Evolutionary conservation across 495 filamentous ascomycete species (phyloP), one percentile per base, ranked within the genome.

Genomic region (Hapsidospora chrysogenum): DNA sequence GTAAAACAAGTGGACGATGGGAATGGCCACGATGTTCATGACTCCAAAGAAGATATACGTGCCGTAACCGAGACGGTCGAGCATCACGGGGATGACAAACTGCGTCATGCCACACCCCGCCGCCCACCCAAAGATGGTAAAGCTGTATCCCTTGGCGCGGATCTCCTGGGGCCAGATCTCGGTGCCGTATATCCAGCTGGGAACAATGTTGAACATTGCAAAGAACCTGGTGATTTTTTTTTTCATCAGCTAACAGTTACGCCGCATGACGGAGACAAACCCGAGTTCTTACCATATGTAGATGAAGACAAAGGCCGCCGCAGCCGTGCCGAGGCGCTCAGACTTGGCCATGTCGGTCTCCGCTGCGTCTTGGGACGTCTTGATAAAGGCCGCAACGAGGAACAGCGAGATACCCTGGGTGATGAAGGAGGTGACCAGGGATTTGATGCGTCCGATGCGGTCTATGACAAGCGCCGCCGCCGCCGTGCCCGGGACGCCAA

Each of bases 91-190:
- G 34, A 70, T 75, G 4, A 77, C 53, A 7, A 78, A 64, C 1
- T 69, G 31, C 70, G 72, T 76, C 22, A 72, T 60, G 11, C 39
- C 75, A 39, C 78, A 78, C n/a, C 74, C 75, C 21, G 80, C 77
- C 37, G 64, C 70, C 76, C 77, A 82, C n/a, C 77, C 75, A 2
- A 81, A 65, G 0, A 80, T 77, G 43, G 76, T 75, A 70, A 75
- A 80, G 17, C 76, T 71, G 33, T 79, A 80, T n/a, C 77, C 77
- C 20, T 73, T 71, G 3, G 74, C 76, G 16, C 76, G 69, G 9
- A 79, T 66, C 19, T 73, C 63, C 15, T 80, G 53, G 0, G 76
- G 77, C 51, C 80, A 80, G 36, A 80, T 80, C 45, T 82, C 76
- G 11, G 76, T 73, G 0, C 74, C 74, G 38, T 80, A 80, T 3